Evolutionary conservation across 306 rosid genomes (phyloP), one percentile per base, ranked within the genome.

Genomic region (Luffa aegyptiaca): DNA sequence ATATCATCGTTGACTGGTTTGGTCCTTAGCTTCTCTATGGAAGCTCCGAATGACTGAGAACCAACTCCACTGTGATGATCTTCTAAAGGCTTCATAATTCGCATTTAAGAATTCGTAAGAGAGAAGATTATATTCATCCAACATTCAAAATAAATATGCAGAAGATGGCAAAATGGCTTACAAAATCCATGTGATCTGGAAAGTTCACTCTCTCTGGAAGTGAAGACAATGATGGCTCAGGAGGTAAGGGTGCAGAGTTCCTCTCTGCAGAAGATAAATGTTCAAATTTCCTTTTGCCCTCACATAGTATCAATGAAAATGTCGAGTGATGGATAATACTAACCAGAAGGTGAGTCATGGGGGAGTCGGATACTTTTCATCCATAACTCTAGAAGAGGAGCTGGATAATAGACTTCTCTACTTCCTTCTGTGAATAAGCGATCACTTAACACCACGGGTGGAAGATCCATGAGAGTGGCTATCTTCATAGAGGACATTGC

Each of bases 401-500:
- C 70, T 31, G 97, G 98, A 88, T 92, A 95, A 87, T 93, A 85
- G 80, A 89, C 70, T 80, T 84, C 83, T 76, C 79, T 77, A 73
- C 76, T 84, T 83, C 85, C 92, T 55, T 64, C 81, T 66, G 82
- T 70, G 76, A 85, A 88, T 88, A 88, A 87, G 78, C 81, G 74
- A 71, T 82, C 89, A 65, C 83, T 81, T 75, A 95, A 83, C 78
- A 84, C 90, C 79, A 83, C 76, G 13, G 92, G 90, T 52, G 98
- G 98, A 65, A 89, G 80, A 79, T 90, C 91, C 97, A 91, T 88
- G 84, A 92, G 92, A 84, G 84, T 79, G 56, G 72, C 83, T 72
- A 87, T 85, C 90, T 93, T 91, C 83, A 53, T 77, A 51, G 89
- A 79, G 74, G 88, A 79, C 81, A 82, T 44, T 73, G 86, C 55